Conservation (phyloP, 164 flowering plant species). For the Hamamelis virginiana region DNA sequence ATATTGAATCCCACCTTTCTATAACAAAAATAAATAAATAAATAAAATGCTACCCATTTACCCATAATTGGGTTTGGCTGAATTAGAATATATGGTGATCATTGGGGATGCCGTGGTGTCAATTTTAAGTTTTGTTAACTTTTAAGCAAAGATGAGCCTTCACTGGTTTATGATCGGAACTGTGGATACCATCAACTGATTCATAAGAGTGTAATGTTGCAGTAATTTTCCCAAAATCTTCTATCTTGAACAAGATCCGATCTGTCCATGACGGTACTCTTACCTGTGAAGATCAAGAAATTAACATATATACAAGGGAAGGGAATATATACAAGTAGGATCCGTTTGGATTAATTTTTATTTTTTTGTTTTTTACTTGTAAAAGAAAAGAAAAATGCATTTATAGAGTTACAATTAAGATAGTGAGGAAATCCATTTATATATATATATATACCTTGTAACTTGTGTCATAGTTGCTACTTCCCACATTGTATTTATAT, state of each 20-base stretch:
- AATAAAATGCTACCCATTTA: no score
- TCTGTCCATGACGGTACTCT: conserved; percentile 82
- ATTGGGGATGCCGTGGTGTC: neutral
- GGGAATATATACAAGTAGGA: no score
- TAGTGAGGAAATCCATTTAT: no score
- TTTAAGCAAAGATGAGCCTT: conserved; percentile 69
- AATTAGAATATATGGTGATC: no score
- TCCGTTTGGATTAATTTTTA: neutral
- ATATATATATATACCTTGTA: conserved; percentile 70
- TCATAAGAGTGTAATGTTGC: conserved; percentile 61
- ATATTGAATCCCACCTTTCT: no score
- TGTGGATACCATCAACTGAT: conserved; percentile 50
- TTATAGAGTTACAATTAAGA: no score
- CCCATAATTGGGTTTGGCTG: no score
- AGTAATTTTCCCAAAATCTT: conserved; percentile 32
- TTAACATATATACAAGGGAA: no score
- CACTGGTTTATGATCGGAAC: conserved; percentile 83
- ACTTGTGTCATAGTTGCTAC: conserved; percentile 73
- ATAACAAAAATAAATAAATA: no score
- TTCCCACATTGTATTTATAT: conserved; percentile 66
- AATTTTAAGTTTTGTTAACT: conserved; percentile 8
- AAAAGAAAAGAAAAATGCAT: no score
- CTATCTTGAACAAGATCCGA: conserved; percentile 66
- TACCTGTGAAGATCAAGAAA: conserved; percentile 27
- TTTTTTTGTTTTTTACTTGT: neutral